Evolutionary conservation across 306 rosid genomes (phyloP).

Genomic region (Lagenaria siceraria): DNA sequence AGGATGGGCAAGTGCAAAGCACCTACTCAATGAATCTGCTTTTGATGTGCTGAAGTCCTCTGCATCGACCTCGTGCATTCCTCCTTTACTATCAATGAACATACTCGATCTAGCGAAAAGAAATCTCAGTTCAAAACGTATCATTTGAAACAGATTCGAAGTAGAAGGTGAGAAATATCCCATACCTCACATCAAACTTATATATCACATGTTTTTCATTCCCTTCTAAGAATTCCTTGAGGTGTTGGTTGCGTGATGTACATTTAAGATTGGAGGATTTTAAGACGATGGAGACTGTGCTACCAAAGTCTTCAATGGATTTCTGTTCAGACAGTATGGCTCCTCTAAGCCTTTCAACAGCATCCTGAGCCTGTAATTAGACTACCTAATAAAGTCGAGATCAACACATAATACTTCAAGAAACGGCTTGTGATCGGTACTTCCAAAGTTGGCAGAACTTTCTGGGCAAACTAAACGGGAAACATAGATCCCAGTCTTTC

Average conservation of each 20-base stretch:
- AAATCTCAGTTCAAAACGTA: background rate
- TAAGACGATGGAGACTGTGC: slow-evolving; percentile 65
- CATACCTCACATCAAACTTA: slow-evolving; percentile 64
- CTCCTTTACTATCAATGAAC: slow-evolving; percentile 43
- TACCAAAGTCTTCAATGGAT: slow-evolving; percentile 35
- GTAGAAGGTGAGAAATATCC: no score
- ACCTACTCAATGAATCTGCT: slow-evolving; percentile 61
- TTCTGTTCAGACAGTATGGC: slow-evolving; percentile 42
- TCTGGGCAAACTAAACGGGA: background rate
- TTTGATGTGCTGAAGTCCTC: slow-evolving; percentile 47
- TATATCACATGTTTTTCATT: slow-evolving; percentile 31
- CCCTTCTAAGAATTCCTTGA: slow-evolving; percentile 43
- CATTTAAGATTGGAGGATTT: slow-evolving; percentile 39
- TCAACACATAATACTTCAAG: background rate
- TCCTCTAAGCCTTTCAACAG: slow-evolving; percentile 46
- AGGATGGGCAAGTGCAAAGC: background rate
- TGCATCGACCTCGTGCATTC: slow-evolving; percentile 42
- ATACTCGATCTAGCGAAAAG: slow-evolving; percentile 45
- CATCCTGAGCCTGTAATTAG: slow-evolving; percentile 42
- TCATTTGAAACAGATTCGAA: background rate
- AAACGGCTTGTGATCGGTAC: background rate
- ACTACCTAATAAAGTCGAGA: slow-evolving; percentile 6
- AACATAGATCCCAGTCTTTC: background rate
- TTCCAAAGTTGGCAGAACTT: background rate
- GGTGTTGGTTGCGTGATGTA: slow-evolving; percentile 48